Conservation (phyloP, 2,329 filamentous ascomycete species). For the Ceratocystiopsis brevicomis region DNA sequence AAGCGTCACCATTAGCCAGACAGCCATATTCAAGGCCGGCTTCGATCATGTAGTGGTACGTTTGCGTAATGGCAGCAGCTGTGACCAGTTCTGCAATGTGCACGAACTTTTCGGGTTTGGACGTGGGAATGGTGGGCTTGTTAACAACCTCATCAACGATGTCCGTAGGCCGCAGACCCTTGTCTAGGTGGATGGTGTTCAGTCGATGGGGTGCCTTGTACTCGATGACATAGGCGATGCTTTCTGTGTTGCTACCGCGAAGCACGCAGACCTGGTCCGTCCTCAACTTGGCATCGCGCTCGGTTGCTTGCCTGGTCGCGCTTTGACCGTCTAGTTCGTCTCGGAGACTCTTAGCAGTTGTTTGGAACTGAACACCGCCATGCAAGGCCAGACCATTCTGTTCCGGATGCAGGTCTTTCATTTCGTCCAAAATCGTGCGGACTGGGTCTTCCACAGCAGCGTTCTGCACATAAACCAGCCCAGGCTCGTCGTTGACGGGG, state of each 20-base stretch:
- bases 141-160: conserved; percentile 17
- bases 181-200: conserved; percentile 20
- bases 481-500: conserved; percentile 11
- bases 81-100: conserved; percentile 8
- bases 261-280: conserved; percentile 18
- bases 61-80: conserved; percentile 25
- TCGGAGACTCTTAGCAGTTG: conserved; percentile 1
- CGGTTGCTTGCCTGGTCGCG: not conserved
- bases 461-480: conserved; percentile 11
- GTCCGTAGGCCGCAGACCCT: conserved; percentile 22
- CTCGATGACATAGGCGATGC: conserved; percentile 19
- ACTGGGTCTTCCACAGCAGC: conserved; percentile 3
- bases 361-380: conserved; percentile 13
- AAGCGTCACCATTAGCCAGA: conserved; percentile 23
- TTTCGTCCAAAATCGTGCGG: conserved; percentile 1
- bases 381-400: conserved; percentile 10
- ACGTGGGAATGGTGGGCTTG: conserved; percentile 11
- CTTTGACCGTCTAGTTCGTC: not conserved
- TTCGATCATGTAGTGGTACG: conserved; percentile 30
- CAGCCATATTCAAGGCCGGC: conserved; percentile 24
- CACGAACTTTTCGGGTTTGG: not conserved
- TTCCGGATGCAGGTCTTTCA: not conserved
- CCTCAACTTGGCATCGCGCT: conserved; percentile 10
- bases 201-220: conserved; percentile 31
- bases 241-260: conserved; percentile 5